phyloP scores from a whole-genome alignment of 192 early-diverging fungal genomes.

The Thamnidium elegans region DNA sequence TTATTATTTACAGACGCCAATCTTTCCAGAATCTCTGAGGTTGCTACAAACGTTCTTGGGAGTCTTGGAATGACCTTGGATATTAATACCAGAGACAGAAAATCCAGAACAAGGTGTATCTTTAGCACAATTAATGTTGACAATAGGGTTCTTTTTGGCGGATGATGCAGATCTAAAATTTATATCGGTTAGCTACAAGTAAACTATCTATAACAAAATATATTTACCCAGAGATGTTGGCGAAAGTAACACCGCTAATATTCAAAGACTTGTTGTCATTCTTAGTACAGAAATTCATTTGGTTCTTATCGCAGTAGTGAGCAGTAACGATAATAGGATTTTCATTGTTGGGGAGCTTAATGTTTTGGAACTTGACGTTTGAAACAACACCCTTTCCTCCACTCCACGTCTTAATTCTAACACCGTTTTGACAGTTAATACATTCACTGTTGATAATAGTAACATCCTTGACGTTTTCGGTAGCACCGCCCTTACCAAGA shows the following conservation, averaged over 20 bases:
- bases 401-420: slow-evolving; percentile 50
- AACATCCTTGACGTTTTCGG: slow-evolving; percentile 41
- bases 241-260: slow-evolving; percentile 40
- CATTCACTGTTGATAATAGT: slow-evolving; percentile 27
- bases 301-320: slow-evolving; percentile 46
- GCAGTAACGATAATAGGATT: slow-evolving; percentile 41
- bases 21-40: slow-evolving; percentile 15
- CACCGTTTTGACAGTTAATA: slow-evolving; percentile 38
- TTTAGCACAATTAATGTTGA: slow-evolving; percentile 15
- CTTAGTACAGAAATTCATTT: slow-evolving; percentile 33
- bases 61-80: slow-evolving; percentile 9
- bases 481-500: slow-evolving; percentile 13
- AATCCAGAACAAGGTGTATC: slow-evolving; percentile 18
- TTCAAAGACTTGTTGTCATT: slow-evolving; percentile 29
- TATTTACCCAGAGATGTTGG: slow-evolving; percentile 40
- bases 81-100: slow-evolving; percentile 18
- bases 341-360: slow-evolving; percentile 33
- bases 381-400: slow-evolving; percentile 43
- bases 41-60: slow-evolving; percentile 24
- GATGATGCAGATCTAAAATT: slow-evolving; percentile 10
- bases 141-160: slow-evolving; percentile 3
- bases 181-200: neutral
- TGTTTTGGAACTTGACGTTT: slow-evolving; percentile 45
- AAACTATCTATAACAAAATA: neutral
- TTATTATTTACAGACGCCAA: slow-evolving; percentile 15